Percentiles rank a stretch among this genome's conserved stretches.
These are phyloP conservation scores for Suillus brevipes DNA, from an alignment of 768 basidiomycete genomes.

Conservation along the genomic window DNA sequence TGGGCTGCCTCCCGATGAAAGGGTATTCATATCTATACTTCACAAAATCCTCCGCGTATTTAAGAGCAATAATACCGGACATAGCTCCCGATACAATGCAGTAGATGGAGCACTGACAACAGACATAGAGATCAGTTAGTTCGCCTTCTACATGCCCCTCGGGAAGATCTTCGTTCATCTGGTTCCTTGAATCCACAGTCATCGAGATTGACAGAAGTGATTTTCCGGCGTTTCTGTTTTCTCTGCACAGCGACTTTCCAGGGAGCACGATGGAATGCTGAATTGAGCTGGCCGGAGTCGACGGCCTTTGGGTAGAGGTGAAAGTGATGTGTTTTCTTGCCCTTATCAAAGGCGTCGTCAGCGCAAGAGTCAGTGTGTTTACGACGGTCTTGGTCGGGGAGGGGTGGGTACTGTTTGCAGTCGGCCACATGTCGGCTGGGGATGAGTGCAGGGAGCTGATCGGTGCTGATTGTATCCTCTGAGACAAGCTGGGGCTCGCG, in stretches of 20 bases:
- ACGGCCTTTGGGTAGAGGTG: slow-evolving; percentile 73
- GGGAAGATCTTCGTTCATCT: slow-evolving; percentile 33
- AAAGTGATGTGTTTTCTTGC: slow-evolving; percentile 78
- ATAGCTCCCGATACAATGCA: slow-evolving; percentile 69
- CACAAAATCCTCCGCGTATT: slow-evolving; percentile 60
- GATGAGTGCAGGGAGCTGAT: slow-evolving; percentile 38
- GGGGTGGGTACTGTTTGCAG: no score
- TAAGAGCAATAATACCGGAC: slow-evolving; percentile 68
- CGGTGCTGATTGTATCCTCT: slow-evolving; percentile 40
- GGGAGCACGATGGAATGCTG: slow-evolving; percentile 56
- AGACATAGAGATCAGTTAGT: slow-evolving; percentile 75
- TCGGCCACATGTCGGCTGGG: no score
- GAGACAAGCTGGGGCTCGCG: slow-evolving; percentile 58
- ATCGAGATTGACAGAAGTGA: slow-evolving; percentile 41
- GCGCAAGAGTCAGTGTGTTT: slow-evolving; percentile 53
- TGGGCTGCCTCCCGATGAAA: slow-evolving; percentile 49
- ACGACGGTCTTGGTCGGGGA: slow-evolving; percentile 46
- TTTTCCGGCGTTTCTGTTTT: slow-evolving; percentile 57
- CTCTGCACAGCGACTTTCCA: slow-evolving; percentile 55
- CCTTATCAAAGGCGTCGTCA: slow-evolving; percentile 44
- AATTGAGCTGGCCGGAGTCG: slow-evolving; percentile 63
- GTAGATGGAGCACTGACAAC: slow-evolving; percentile 81
- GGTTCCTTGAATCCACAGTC: slow-evolving; percentile 22
- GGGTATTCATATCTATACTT: slow-evolving; percentile 65
- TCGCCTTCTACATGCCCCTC: slow-evolving; percentile 46